These are phyloP conservation scores for Pichia kluyveri DNA, from an alignment of 805 yeast genomes.

Conservation along the genomic window DNA sequence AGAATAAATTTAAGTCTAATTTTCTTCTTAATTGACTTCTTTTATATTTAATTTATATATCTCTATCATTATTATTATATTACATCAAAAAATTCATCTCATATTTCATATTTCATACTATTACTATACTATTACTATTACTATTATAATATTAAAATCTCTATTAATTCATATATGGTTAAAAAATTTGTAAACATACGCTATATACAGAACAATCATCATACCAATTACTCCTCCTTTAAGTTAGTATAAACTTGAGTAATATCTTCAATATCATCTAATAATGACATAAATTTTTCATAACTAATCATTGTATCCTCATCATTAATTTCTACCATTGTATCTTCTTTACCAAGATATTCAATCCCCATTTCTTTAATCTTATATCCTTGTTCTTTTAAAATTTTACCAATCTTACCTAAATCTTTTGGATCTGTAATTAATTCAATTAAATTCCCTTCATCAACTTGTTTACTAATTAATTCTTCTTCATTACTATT, in stretches of 20 bases:
- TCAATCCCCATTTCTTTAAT: slow-evolving; percentile 67
- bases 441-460: slow-evolving; percentile 32
- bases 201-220: not conserved
- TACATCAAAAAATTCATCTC: no score
- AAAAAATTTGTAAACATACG: no score
- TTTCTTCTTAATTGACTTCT: not conserved
- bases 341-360: slow-evolving; percentile 56
- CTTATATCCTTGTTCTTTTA: slow-evolving; percentile 45
- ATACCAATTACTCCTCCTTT: slow-evolving; percentile 16
- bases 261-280: slow-evolving; percentile 81
- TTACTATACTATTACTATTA: no score
- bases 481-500: slow-evolving; percentile 7
- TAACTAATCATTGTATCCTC: slow-evolving; percentile 44
- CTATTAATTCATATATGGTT: not conserved
- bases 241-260: slow-evolving; percentile 70
- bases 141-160: no score
- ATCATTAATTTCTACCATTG: slow-evolving; percentile 42
- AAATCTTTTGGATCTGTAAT: slow-evolving; percentile 59
- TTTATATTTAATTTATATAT: not conserved
- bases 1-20: slow-evolving; percentile 9
- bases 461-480: slow-evolving; percentile 12
- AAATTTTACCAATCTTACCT: slow-evolving; percentile 45
- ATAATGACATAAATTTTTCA: slow-evolving; percentile 45
- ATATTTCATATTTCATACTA: no score
- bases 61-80: not conserved